Evolutionary conservation across 768 basidiomycete genomes (phyloP).

Genomic region (Tricholoma terreum): DNA sequence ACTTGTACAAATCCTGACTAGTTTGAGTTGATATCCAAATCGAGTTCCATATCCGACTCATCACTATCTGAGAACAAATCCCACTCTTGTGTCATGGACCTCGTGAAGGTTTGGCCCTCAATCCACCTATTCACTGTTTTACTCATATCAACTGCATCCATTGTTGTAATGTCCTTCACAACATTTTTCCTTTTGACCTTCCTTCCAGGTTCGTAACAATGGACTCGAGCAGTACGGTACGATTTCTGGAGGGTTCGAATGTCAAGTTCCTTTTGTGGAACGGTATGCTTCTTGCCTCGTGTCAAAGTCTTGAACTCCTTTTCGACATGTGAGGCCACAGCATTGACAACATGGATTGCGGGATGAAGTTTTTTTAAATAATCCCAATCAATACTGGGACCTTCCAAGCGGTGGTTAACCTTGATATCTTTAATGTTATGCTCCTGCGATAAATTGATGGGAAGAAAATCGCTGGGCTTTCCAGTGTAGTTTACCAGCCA

Average conservation of each 20-base stretch:
- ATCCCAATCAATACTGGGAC: conserved; percentile 30
- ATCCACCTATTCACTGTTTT: too few species aligned
- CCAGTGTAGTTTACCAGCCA: conserved; percentile 1
- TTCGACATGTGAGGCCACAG: conserved; percentile 24
- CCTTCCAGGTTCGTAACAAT: conserved; percentile 15
- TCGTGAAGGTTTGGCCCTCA: too few species aligned
- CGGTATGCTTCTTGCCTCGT: conserved; percentile 27
- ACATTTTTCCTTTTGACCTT: background rate
- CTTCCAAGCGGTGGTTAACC: conserved; percentile 29
- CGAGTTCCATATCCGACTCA: too few species aligned
- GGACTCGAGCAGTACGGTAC: conserved; percentile 18
- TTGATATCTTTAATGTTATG: too few species aligned
- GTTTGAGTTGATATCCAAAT: too few species aligned
- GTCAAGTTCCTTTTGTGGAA: conserved; percentile 19
- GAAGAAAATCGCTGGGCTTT: background rate
- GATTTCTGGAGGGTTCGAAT: conserved; percentile 15
- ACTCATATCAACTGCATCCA: too few species aligned
- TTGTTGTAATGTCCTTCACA: background rate
- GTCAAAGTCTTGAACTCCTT: conserved; percentile 20
- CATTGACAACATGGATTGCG: conserved; percentile 26
- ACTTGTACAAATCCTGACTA: too few species aligned
- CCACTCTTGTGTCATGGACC: too few species aligned
- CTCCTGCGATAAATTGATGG: background rate
- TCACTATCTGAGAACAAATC: too few species aligned
- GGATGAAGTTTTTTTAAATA: too few species aligned